Base-by-base conservation (phyloP, 1,284 basidiomycete genomes). In the Cutaneotrichosporon spelunceum region DNA sequence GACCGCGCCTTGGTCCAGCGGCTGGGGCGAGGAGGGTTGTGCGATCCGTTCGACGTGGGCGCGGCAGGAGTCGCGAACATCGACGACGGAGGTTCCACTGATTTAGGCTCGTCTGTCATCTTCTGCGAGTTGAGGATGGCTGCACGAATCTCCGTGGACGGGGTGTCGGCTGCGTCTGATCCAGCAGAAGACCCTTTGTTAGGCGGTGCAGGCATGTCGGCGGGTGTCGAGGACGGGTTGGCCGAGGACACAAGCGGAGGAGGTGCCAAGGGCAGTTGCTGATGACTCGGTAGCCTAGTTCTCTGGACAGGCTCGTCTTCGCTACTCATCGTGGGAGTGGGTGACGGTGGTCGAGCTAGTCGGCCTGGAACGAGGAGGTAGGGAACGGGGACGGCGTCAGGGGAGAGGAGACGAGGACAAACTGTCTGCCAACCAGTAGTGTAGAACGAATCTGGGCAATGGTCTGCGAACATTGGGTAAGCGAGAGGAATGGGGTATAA, bases 1-100 rank as follows among this genome's bases (percentile, higher is more conserved):
- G 72, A 72, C 11, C 64, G 53, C 11, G 64, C 64, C 53, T 66
- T 66, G n/a, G 61, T 60, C 64, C 64, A 66, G 27, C 64, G 64
- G 13, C 58, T 60, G 3, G 58, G 64, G 1, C 57, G 60, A 6
- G 30, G 16, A 42, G 39, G 47, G 11, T 27, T 36, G 49, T 65
- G 62, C 5, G 58, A 52, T 6, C 57, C 42, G n/a, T 55, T 59
- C 16, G 63, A 56, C 19, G 49, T 53, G 11, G 57, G 55, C 8
- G 53, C 36, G 11, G 62, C 53, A 33, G 30, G 59, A 27, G 34
- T 39, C 34, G 21, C 33, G n/a, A 26, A 36, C 21, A 30, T 21
- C n/a, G 29, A 24, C 19, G 26, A 29, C 48, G 29, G 29, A 34
- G 50, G n/a, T 42, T 36, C 45, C 9, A 47, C 39, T 16, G 39